Base-by-base conservation (phyloP, 371 early-diverging fungal species). In the Zychaea mexicana region DNA sequence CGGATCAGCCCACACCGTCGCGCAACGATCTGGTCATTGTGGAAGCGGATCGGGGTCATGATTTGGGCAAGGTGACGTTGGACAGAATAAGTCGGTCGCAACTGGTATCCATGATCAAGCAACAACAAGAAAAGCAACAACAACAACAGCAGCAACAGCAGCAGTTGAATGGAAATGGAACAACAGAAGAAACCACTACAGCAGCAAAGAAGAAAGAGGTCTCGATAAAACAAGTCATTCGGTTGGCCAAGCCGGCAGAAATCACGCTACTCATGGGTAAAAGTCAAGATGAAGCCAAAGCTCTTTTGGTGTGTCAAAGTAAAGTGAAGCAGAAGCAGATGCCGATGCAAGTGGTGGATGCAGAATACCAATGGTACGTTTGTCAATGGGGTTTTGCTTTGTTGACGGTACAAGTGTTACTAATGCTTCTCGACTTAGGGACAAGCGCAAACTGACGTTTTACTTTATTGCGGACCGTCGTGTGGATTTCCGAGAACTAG, bases 401-500 rank as follows among this genome's bases (percentile, higher is more conserved):
- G 15, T 15, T 2, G 15, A 6, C 21, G 3, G 22, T 15, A 8
- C 8, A 42, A 3, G 46, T 24, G 17, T 56, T 55, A 38, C 42
- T 62, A 27, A 54, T n/a, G n/a, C n/a, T n/a, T n/a, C n/a, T n/a
- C n/a, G n/a, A n/a, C 52, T 3, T 61, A 90, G 92, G 92, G 98
- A 98, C 76, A 88, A 97, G 24, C 92, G 95, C 72, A 97, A 97
- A 83, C 80, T 98, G 60, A 98, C 97, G 1, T 96, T 96, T 68
- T 96, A 94, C 76, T 98, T 96, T 78, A 87, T 92, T 1, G 94
- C 96, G n/a, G 96, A 96, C 46, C 89, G 91, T 58, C 88, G 99
- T 47, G 94, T 99, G 56, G 99, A 99, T 78, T 99, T 99, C 77
- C 89, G 99, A 57, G 99, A 99, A 69, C 86, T 99, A 32, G 99